Base-by-base conservation (phyloP, 2,329 filamentous ascomycete genomes). In the Venturia oleaginea region DNA sequence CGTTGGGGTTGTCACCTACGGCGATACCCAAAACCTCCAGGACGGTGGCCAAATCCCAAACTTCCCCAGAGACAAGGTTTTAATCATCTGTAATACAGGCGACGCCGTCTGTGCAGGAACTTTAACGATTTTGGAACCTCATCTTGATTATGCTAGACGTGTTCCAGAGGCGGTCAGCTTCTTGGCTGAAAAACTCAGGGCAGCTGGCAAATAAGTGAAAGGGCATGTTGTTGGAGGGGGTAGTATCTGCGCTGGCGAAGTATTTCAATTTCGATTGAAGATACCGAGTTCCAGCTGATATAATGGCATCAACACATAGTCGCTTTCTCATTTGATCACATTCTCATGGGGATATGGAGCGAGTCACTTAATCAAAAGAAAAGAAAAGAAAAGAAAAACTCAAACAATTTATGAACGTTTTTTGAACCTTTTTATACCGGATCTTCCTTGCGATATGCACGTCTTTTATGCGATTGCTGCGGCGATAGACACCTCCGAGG, bases 21-120 rank as follows among this genome's bases (percentile, higher is more conserved):
- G 76, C 15, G 75, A 78, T 68, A 77, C 76, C 6, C 71, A 72
- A 66, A 77, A 77, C 62, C 59, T 64, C 62, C 75, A 77, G 68
- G 75, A 76, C 61, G 63, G 65, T 34, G 74, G 76, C 15, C 66
- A 68, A 13, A 76, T 78, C 55, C 68, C 70, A 0, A 68, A 68
- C 55, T 77, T 74, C 62, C 74, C 76, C 3, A 37, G 65, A 4
- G 69, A 68, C 8, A 70, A 73, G 61, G 65, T 75, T 24, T 68
- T 72, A 66, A 72, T 77, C 10, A 75, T 72, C 67, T 78, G 75
- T 65, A 73, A 72, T 7, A 54, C 61, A 2, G 70, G 69, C 1
- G 76, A 77, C 66, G 64, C 70, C 1, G 75, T 77, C 4, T 77
- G 75, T 64, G 48, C 64, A 19, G 75, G 76, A 4, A 71, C 70